Conservation (phyloP, 2,329 filamentous ascomycete genomes). For the Calonectria henricotiae region DNA sequence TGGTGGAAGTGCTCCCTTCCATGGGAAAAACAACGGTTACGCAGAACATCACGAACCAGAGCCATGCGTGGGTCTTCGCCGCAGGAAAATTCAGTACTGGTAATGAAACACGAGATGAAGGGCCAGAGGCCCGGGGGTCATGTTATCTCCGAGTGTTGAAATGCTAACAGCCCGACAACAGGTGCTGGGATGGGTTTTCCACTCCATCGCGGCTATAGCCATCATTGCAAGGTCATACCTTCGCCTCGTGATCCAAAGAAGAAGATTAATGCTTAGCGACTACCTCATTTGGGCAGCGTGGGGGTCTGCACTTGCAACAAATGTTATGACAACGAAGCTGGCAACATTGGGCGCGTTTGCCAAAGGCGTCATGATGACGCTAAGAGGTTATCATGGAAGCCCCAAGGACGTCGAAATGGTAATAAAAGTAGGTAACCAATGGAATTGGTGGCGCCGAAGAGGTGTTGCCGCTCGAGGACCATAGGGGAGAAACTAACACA, state of each 20-base stretch:
- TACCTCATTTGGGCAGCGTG: constrained; percentile 8
- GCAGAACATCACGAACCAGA: neutral
- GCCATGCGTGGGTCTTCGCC: neutral
- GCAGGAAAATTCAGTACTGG: neutral
- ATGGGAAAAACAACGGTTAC: neutral
- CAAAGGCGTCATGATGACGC: constrained; percentile 18
- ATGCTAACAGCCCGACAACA: neutral
- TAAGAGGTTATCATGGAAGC: neutral
- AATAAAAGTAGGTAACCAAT: neutral
- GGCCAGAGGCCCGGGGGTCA: too few relatives aligned
- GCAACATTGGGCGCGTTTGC: neutral
- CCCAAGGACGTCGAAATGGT: neutral
- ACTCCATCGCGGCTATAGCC: neutral
- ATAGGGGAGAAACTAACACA: neutral
- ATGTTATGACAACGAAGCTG: neutral
- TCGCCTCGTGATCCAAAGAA: constrained; percentile 5
- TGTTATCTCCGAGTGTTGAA: neutral
- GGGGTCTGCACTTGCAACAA: neutral
- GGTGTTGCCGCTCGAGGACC: too few relatives aligned
- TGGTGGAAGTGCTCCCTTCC: neutral
- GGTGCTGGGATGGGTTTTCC: constrained; percentile 10
- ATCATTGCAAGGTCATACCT: constrained; percentile 3
- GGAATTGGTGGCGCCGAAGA: neutral
- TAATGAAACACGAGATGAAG: neutral
- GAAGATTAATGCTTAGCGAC: constrained; percentile 8